Evolutionary conservation across 768 basidiomycete species (phyloP).

Genomic region (Lactarius tabidus): DNA sequence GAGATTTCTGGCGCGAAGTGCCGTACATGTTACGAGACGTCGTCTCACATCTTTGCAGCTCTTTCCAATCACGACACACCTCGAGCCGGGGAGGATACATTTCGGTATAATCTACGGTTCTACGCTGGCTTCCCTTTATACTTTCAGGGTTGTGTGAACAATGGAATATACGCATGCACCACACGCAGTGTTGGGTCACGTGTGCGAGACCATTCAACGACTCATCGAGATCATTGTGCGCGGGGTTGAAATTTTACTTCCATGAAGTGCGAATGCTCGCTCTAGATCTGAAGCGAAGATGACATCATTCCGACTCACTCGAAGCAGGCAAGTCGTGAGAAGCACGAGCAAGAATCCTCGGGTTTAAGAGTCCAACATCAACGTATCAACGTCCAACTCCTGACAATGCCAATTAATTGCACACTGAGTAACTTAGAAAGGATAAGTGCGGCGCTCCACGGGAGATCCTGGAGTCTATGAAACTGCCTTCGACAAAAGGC

Average conservation of each 20-base stretch:
- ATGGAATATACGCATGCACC: not conserved
- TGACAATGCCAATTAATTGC: not conserved
- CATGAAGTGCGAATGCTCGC: not conserved
- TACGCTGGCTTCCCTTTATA: not conserved
- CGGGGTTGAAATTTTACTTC: not conserved
- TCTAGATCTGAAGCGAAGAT: not conserved
- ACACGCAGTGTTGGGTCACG: not conserved
- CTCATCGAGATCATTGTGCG: not conserved
- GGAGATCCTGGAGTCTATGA: not conserved
- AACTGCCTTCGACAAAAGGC: not conserved
- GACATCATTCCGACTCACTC: not conserved
- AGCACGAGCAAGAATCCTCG: not conserved
- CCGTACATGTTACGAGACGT: slow-evolving; percentile 83
- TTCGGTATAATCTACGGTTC: slow-evolving; percentile 41
- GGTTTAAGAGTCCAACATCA: not conserved
- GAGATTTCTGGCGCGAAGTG: slow-evolving; percentile 88
- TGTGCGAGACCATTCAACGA: not conserved
- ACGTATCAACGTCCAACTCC: not conserved
- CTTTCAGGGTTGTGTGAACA: slow-evolving; percentile 10
- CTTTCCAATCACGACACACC: slow-evolving; percentile 60
- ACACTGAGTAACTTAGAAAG: not conserved
- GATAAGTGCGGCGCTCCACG: not conserved
- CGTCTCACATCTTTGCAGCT: slow-evolving; percentile 69
- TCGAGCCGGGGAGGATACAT: slow-evolving; percentile 71
- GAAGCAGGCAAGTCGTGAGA: not conserved